Evolutionary conservation across 1,139 yeast genomes (phyloP).

Genomic region (Geotrichum carabidarum): DNA sequence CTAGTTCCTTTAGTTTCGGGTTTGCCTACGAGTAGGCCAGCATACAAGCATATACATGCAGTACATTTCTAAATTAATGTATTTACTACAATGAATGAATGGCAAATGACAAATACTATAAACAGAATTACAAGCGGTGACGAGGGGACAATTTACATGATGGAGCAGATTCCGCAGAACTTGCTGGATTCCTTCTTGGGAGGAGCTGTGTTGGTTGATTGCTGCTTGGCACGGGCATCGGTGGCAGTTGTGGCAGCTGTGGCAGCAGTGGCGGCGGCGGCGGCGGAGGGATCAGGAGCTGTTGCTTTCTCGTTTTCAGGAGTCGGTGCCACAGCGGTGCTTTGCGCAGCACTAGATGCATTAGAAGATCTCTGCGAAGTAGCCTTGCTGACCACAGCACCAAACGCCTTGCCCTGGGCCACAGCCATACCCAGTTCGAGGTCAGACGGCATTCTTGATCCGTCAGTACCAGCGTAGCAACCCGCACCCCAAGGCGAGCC

Average conservation of each 20-base stretch:
- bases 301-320: constrained; percentile 16
- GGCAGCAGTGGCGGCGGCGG: constrained; percentile 17
- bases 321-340: background rate
- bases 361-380: background rate
- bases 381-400: constrained; percentile 27
- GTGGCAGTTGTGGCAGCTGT: constrained; percentile 15
- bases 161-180: constrained; percentile 24
- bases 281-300: constrained; percentile 17
- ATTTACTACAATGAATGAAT: background rate
- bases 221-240: constrained; percentile 14
- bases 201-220: constrained; percentile 12
- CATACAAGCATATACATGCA: background rate
- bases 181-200: constrained; percentile 20
- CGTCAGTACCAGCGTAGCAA: constrained; percentile 70
- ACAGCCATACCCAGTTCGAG: constrained; percentile 57
- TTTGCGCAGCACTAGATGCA: background rate
- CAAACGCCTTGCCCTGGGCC: constrained; percentile 58
- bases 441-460: constrained; percentile 64
- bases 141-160: constrained; percentile 19
- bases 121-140: background rate
- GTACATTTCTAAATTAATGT: background rate
- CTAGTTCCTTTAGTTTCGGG: constrained; percentile 31
- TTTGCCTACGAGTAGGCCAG: constrained; percentile 21
- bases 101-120: background rate
- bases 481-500: constrained; percentile 92